Conservation (phyloP, 164 flowering plant species). For the Liriodendron chinense region DNA sequence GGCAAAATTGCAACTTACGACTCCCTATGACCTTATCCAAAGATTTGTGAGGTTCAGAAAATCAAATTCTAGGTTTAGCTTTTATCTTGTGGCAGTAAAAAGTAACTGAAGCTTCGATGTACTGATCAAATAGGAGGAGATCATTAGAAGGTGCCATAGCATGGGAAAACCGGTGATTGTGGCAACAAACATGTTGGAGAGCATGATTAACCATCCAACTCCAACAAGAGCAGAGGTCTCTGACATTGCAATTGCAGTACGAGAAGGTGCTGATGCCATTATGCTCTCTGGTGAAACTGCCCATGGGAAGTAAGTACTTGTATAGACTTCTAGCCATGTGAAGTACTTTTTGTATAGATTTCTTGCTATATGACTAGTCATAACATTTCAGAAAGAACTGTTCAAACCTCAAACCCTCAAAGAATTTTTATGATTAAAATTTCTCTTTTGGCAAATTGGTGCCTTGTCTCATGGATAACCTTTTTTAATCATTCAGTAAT, state of each 20-base stretch:
- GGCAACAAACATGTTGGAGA: slow-evolving; percentile 99
- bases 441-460: not conserved
- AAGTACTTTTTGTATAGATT: not conserved
- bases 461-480: not conserved
- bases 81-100: not conserved
- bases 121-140: slow-evolving; percentile 62
- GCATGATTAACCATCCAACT: slow-evolving; percentile 96
- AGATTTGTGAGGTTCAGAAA: not conserved
- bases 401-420: not conserved
- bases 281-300: slow-evolving; percentile 99
- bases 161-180: slow-evolving; percentile 96
- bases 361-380: not conserved
- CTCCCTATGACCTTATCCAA: not conserved
- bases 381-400: not conserved
- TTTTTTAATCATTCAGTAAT: not conserved
- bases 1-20: not conserved
- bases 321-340: not conserved
- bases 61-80: too few relatives aligned
- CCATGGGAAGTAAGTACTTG: slow-evolving; percentile 85
- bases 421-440: not conserved
- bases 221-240: slow-evolving; percentile 99
- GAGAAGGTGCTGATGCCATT: slow-evolving; percentile 95
- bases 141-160: slow-evolving; percentile 76
- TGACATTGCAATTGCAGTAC: slow-evolving; percentile 96
- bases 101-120: not conserved